These are phyloP conservation scores for Nothopassalora personata DNA, from an alignment of 2,329 filamentous ascomycete genomes.

Conservation along the genomic window DNA sequence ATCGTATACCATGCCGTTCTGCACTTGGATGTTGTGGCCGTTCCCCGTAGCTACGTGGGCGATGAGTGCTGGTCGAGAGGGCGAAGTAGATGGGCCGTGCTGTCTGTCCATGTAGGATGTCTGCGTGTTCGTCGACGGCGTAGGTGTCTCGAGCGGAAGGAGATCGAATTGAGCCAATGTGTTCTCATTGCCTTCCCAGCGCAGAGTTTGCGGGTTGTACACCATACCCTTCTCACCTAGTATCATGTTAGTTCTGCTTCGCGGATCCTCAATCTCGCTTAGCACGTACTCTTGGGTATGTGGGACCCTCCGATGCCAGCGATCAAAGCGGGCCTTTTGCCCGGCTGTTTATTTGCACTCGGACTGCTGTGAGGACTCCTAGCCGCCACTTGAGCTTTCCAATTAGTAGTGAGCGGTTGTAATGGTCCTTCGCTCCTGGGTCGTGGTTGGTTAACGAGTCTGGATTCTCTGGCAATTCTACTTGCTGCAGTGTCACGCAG, in stretches of 20 bases:
- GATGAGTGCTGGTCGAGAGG: slow-evolving; percentile 70
- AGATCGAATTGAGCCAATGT: slow-evolving; percentile 71
- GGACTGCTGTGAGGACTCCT: slow-evolving; percentile 49
- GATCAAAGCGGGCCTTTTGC: slow-evolving; percentile 72
- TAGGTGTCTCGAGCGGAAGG: slow-evolving; percentile 34
- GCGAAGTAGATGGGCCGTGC: slow-evolving; percentile 34
- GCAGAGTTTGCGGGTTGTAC: slow-evolving; percentile 80
- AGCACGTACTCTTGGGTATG: slow-evolving; percentile 69
- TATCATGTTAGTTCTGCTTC: slow-evolving; percentile 4
- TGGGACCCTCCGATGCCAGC: slow-evolving; percentile 72
- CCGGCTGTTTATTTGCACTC: slow-evolving; percentile 44
- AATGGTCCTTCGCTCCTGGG: slow-evolving; percentile 46
- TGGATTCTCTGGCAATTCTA: slow-evolving; percentile 55
- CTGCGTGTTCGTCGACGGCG: slow-evolving; percentile 26
- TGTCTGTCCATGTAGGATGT: slow-evolving; percentile 32
- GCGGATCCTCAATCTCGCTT: background rate
- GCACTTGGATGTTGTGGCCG: slow-evolving; percentile 80
- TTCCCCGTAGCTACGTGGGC: slow-evolving; percentile 68
- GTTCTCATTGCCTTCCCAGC: slow-evolving; percentile 97
- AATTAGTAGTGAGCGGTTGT: slow-evolving; percentile 52
- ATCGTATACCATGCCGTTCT: slow-evolving; percentile 98
- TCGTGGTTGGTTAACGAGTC: slow-evolving; percentile 40
- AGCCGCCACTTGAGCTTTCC: slow-evolving; percentile 52
- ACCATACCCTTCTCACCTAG: slow-evolving; percentile 88
- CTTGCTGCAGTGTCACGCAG: slow-evolving; percentile 63